A percentile compares a stretch with the other conserved stretches of the same genome.
Evolutionary conservation across 179 eudicot species (phyloP).

Genomic region (Kewa caespitosa): DNA sequence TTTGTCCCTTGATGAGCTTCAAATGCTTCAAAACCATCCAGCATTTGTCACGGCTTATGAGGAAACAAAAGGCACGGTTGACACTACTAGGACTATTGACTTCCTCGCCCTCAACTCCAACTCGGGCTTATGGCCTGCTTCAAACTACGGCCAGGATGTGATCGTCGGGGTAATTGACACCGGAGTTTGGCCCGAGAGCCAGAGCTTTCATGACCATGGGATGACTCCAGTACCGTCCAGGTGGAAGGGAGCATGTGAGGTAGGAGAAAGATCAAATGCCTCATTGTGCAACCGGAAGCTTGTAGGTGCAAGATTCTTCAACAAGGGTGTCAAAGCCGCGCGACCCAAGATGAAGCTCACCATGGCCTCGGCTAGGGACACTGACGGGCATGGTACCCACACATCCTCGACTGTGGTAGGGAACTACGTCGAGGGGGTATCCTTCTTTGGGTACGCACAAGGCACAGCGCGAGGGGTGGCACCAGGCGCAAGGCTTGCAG

Average conservation of each 20-base stretch:
- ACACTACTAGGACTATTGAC: slow-evolving; percentile 61
- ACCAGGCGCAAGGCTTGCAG: slow-evolving; percentile 38
- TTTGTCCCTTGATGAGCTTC: slow-evolving; percentile 48
- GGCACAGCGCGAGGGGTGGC: slow-evolving; percentile 48
- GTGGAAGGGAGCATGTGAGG: slow-evolving; percentile 37
- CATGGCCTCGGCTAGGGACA: slow-evolving; percentile 31
- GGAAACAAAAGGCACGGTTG: slow-evolving; percentile 45
- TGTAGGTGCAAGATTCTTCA: slow-evolving; percentile 34
- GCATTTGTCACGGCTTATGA: slow-evolving; percentile 47
- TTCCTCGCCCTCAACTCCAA: slow-evolving; percentile 55
- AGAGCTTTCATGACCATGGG: slow-evolving; percentile 32
- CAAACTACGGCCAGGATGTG: slow-evolving; percentile 60
- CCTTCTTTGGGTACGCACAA: slow-evolving; percentile 38
- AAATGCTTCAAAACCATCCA: slow-evolving; percentile 36
- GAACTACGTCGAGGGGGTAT: slow-evolving; percentile 29
- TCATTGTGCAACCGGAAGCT: slow-evolving; percentile 35
- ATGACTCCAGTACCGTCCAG: slow-evolving; percentile 27
- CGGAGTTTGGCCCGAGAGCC: slow-evolving; percentile 62
- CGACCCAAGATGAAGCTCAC: slow-evolving; percentile 14
- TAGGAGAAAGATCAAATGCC: slow-evolving; percentile 29
- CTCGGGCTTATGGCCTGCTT: slow-evolving; percentile 45
- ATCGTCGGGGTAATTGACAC: slow-evolving; percentile 75
- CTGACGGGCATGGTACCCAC: slow-evolving; percentile 40
- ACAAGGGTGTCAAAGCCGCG: slow-evolving; percentile 32
- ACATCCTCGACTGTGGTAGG: slow-evolving; percentile 34